Base-by-base conservation (phyloP, 2,329 filamentous ascomycete genomes). In the Coleophoma eucalyptorum region DNA sequence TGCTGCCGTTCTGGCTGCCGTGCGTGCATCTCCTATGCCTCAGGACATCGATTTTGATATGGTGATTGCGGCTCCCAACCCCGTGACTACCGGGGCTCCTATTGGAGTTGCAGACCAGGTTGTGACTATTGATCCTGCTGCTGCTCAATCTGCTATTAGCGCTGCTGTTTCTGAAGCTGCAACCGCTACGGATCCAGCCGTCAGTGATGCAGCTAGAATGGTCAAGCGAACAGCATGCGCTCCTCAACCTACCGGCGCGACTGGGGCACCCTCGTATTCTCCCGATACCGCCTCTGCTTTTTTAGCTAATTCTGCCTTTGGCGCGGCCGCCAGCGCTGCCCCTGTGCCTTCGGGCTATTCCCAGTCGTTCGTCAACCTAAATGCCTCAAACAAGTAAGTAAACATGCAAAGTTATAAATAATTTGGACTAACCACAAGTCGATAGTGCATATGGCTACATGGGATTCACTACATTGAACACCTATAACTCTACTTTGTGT, bases 301-400 rank as follows among this genome's bases (percentile, higher is more conserved):
- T 42, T 42, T 20, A n/a, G n/a, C n/a, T 11, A 19, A 42, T 18
- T n/a, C 18, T 18, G 18, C 38, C 2, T 42, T 16, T 18, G 15
- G 4, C 16, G 16, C 12, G 18, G 3, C 16, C 16, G 38, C 38
- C 13, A 42, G 3, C 38, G 16, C 15, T 4, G 38, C 38, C 18
- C 18, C 8, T 5, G 38, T 16, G 16, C 18, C 21, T 16, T 34
- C 46, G 34, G 63, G 64, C 5, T 68, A 67, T 47, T 51, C 47
- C 10, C 44, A 48, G 20, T 61, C 60, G 3, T 69, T 65, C 51
- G 34, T 49, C 6, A 62, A 67, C 49, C 43, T 64, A 7, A 46
- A 62, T 11, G 61, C 51, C 5, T 55, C 60, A 26, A 60, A 48
- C 47, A 53, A 51, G 26, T 26, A 26, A 26, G 26, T 26, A 26